phyloP scores from a whole-genome alignment of 495 filamentous ascomycete genomes.

The Hypoxylon subgilvum region DNA sequence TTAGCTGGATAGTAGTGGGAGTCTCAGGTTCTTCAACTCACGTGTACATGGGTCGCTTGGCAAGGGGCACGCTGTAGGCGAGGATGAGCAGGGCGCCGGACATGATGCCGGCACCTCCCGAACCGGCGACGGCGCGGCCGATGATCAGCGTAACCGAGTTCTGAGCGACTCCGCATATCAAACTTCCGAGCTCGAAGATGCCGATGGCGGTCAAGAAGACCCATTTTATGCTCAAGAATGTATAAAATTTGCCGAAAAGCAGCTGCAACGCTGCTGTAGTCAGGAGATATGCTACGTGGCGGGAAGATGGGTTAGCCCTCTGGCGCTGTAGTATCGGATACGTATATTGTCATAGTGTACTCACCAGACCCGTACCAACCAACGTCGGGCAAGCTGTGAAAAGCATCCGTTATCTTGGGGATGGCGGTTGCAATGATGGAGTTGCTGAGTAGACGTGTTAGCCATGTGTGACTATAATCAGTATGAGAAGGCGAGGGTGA shows the following conservation, averaged over 20 bases:
- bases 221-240: neutral
- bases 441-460: constrained; percentile 37
- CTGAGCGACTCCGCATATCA: constrained; percentile 79
- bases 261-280: constrained; percentile 59
- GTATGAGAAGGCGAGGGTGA: constrained; percentile 17
- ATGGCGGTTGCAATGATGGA: constrained; percentile 82
- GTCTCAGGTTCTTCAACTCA: neutral
- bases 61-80: constrained; percentile 72
- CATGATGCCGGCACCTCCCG: constrained; percentile 72
- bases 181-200: constrained; percentile 83
- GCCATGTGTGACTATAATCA: neutral
- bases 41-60: constrained; percentile 72
- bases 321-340: no score
- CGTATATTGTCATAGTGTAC: no score
- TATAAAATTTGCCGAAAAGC: constrained; percentile 55
- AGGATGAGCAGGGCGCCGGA: constrained; percentile 82
- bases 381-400: constrained; percentile 75
- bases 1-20: neutral
- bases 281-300: constrained; percentile 67
- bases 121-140: constrained; percentile 80
- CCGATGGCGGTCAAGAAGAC: neutral
- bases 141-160: constrained; percentile 75
- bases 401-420: constrained; percentile 80
- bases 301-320: no score
- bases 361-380: constrained; percentile 74